Base-by-base conservation (phyloP, 2,329 filamentous ascomycete genomes). In the Apiospora saccharicola region DNA sequence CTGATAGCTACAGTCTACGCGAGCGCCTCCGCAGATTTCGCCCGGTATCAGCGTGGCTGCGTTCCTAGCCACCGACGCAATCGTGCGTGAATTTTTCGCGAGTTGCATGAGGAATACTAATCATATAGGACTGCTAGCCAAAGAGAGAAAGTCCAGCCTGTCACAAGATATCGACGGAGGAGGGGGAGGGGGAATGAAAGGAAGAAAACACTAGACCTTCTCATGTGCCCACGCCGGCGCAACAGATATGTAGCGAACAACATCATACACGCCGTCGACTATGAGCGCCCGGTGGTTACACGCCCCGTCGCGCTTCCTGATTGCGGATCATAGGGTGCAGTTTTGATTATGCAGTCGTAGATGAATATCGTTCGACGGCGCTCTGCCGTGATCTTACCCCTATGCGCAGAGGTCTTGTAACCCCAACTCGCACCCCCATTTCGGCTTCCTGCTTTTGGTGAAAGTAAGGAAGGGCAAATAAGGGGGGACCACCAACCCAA, bases 51-150 rank as follows among this genome's bases (percentile, higher is more conserved):
- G 30, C 19, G 57, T 14, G 19, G 34, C 34, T 64, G 34, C 57
- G 5, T 19, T 24, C 19, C n/a, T 19, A 64, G 57, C 57, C 57
- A 64, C 57, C 34, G 57, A 64, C 57, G 57, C 57, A 64, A 64
- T 41, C 37, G 37, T 57, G 24, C 51, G n/a, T 14, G n/a, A 2
- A 7, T 7, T 6, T n/a, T 64, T 64, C 19, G 8, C n/a, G 19
- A 1, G 34, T 34, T 7, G 41, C 2, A 41, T 12, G 19, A 4
- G 41, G 19, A 37, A 41, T 41, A 64, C 13, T 64, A 41, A 64
- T 41, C 57, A 4, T 10, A 22, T 34, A 37, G 57, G 57, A 34
- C 30, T 37, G 34, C 22, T 41, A 12, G 10, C 57, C n/a, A 4
- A n/a, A 64, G 22, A 24, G 57, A 34, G 34, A 41, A 64, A 8